These are phyloP conservation scores for Xylaria digitata DNA, from an alignment of 2,329 filamentous ascomycete genomes.

Conservation along the genomic window DNA sequence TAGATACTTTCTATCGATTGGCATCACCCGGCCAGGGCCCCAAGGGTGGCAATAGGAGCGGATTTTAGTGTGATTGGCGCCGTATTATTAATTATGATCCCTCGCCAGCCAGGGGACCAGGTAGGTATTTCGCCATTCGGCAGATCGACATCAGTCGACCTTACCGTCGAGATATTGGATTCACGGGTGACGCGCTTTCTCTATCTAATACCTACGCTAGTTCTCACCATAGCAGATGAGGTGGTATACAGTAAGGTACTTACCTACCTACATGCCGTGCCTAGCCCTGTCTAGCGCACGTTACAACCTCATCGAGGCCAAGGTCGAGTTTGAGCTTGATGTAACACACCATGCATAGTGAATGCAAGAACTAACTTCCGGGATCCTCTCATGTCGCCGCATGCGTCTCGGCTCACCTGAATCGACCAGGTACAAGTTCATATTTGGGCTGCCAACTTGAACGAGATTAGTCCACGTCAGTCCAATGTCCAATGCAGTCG, in stretches of 20 bases:
- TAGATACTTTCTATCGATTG: constrained; percentile 33
- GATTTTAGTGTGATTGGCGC: constrained; percentile 32
- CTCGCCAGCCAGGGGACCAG: constrained; percentile 19
- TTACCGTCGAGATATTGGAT: constrained; percentile 32
- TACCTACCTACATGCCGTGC: constrained; percentile 38
- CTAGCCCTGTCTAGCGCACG: constrained; percentile 36
- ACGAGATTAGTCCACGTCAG: constrained; percentile 41
- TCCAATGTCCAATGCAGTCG: constrained; percentile 31
- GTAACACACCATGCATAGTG: constrained; percentile 46
- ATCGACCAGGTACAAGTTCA: constrained; percentile 40
- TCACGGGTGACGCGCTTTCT: constrained; percentile 23
- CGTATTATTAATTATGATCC: constrained; percentile 20
- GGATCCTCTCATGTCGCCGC: constrained; percentile 45
- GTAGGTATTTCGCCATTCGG: constrained; percentile 29
- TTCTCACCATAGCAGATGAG: constrained; percentile 29
- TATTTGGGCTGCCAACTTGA: constrained; percentile 41
- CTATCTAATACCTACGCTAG: constrained; percentile 11
- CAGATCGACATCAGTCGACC: constrained; percentile 35
- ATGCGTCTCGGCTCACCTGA: constrained; percentile 45
- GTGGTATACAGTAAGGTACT: constrained; percentile 39
- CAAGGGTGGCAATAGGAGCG: constrained; percentile 27
- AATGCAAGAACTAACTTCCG: constrained; percentile 46
- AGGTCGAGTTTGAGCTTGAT: constrained; percentile 41
- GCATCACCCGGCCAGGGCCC: constrained; percentile 26
- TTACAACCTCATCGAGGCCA: constrained; percentile 34